Conservation (phyloP, 192 early-diverging fungal genomes). For the Mortierella hygrophila region DNA sequence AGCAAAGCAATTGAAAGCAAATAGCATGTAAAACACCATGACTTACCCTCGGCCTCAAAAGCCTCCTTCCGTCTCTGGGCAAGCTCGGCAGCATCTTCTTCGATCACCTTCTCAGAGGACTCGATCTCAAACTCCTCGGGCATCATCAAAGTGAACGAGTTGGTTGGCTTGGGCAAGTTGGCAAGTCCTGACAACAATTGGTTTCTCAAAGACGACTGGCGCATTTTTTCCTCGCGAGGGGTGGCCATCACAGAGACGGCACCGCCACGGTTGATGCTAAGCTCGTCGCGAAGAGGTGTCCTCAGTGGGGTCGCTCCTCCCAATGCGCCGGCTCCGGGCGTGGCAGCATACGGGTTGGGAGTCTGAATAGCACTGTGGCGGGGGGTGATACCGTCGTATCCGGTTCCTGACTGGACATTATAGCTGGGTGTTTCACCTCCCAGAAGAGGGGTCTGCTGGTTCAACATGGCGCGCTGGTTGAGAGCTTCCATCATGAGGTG, state of each 20-base stretch:
- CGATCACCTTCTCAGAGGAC: constrained; percentile 30
- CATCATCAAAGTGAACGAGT: constrained; percentile 92
- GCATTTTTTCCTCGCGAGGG: constrained; percentile 73
- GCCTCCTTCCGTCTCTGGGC: constrained; percentile 63
- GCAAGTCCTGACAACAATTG: constrained; percentile 79
- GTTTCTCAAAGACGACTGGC: constrained; percentile 72
- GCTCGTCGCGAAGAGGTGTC: constrained; percentile 71
- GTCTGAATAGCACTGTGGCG: constrained; percentile 68
- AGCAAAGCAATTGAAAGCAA: background rate
- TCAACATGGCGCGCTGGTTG: constrained; percentile 82
- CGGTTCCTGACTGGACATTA: constrained; percentile 62
- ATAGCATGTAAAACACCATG: background rate
- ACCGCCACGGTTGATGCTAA: constrained; percentile 68
- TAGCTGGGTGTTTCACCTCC: constrained; percentile 74
- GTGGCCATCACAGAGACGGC: constrained; percentile 66
- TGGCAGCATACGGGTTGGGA: constrained; percentile 82
- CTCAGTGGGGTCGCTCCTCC: constrained; percentile 70
- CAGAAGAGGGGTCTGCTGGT: constrained; percentile 86
- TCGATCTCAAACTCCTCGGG: constrained; percentile 73
- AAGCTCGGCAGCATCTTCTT: constrained; percentile 85
- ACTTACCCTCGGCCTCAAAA: constrained; percentile 62
- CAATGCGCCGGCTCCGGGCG: constrained; percentile 54
- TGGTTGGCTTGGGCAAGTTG: constrained; percentile 87
- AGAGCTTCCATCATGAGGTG: constrained; percentile 83
- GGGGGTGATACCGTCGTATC: constrained; percentile 75